Evolutionary conservation across 208 protist species (phyloP), one percentile per base, ranked within the genome.

Genomic region (Giardia muris): DNA sequence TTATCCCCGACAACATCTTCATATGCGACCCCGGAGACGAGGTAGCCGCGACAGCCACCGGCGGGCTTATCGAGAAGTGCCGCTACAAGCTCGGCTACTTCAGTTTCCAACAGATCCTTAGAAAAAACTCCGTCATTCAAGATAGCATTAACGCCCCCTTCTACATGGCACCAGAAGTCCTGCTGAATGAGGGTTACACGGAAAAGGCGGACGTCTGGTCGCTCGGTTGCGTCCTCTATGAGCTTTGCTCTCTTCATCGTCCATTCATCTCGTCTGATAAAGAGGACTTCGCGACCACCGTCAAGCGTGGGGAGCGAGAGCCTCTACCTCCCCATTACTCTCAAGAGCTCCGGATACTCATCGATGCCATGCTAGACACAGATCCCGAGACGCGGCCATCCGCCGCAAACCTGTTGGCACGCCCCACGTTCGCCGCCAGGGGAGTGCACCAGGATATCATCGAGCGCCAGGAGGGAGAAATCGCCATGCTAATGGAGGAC

Each of bases 141-240:
- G 57, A 76, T 19, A 86, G 67, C 3, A 92, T 94, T 1, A 94
- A 94, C 1, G 94, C 95, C 44, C 95, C 95, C 4, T 87, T 92
- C 39, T 95, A 95, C 86, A 95, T 95, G 93, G 93, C 94, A 43
- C 94, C 94, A 43, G 94, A 95, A 87, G 89, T 57, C 19, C 1
- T 91, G 76, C 67, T 92, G 86, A 30, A 57, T 86, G 42, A 46
- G 93, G 43, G 30, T n/a, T 95, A 95, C 94, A 89, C 92, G 43
- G 76, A 47, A 2, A 95, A 95, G 67, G 91, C 67, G 44, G 94
- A 95, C 43, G 93, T 95, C 43, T 95, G 94, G 94, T 92, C 94
- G 45, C 92, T 95, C 39, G 94, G 94, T 44, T 95, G 94, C 76
- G 67, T 95, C 10, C 30, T 95, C 4, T 95, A 95, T 87, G 94